These are phyloP conservation scores for Tubosaeta brunneosetosa DNA, from an alignment of 768 basidiomycete species.

Conservation along the genomic window DNA sequence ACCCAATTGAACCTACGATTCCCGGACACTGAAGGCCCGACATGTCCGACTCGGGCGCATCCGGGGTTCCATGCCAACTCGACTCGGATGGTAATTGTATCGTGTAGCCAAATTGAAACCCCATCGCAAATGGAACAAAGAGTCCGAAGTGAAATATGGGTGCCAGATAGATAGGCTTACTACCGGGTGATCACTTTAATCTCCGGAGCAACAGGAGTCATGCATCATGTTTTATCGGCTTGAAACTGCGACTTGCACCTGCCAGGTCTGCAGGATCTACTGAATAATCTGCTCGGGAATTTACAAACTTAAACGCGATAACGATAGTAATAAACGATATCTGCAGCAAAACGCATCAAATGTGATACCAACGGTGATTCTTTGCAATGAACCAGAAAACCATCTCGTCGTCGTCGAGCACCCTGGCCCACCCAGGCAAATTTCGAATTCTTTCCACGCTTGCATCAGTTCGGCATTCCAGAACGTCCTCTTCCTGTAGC, in stretches of 20 bases:
- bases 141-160: too few species aligned
- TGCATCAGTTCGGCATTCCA: conserved; percentile 27
- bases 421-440: conserved; percentile 28
- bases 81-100: too few species aligned
- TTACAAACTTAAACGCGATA: conserved; percentile 6
- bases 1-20: too few species aligned
- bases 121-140: too few species aligned
- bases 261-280: background rate
- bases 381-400: conserved; percentile 57
- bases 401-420: conserved; percentile 47
- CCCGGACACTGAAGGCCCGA: too few species aligned
- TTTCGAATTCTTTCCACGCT: conserved; percentile 4
- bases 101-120: too few species aligned
- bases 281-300: background rate
- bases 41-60: background rate
- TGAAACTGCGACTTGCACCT: too few species aligned
- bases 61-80: background rate
- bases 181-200: too few species aligned
- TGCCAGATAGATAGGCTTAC: too few species aligned
- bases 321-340: conserved; percentile 13
- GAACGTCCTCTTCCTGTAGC: conserved; percentile 48
- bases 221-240: too few species aligned
- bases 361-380: conserved; percentile 62
- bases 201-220: too few species aligned
- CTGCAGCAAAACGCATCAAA: conserved; percentile 25